Base-by-base conservation (phyloP, 2,329 filamentous ascomycete genomes). In the Myriangium duriaei region DNA sequence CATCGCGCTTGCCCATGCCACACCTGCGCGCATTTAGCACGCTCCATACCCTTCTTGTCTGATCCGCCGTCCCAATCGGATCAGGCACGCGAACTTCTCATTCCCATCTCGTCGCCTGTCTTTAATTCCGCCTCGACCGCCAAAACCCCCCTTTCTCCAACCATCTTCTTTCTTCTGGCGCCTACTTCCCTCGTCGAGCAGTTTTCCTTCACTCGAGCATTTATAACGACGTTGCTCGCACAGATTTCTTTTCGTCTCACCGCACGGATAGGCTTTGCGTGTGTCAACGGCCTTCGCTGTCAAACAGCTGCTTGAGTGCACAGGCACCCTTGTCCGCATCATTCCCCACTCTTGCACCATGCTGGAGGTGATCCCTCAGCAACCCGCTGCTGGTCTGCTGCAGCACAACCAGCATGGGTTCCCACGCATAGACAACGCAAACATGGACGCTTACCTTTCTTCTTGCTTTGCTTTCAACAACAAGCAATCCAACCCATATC, bases 361-460 rank as follows among this genome's bases (percentile, higher is more conserved):
- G 10, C 28, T 39, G 36, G 36, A 33, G 19, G 36, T 39, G 10
- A 39, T 39, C 16, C 28, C 36, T 16, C 36, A 39, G 30, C 36
- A 39, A 39, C 36, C 36, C 34, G 13, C 19, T 36, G 36, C 19
- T 28, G 36, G 29, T n/a, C 14, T 39, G n/a, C 32, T 39, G 16
- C 36, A 39, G 30, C 36, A 16, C n/a, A 37, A 29, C 11, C 36
- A 32, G 11, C 17, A 15, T 12, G 21, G 16, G 15, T 33, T 12
- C 19, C 12, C 18, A n/a, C 36, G 32, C 14, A 32, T 39, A 13
- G 30, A 19, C 14, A 16, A 26, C 21, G n/a, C 14, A 12, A 32
- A 17, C 30, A 39, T 39, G 13, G 16, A 32, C 32, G 16, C 10
- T 16, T 14, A 15, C 12, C 21, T 26, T 7, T 26, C 21, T n/a